Conservation (phyloP, 1,139 yeast genomes). For the Pneumocystis jirovecii region DNA sequence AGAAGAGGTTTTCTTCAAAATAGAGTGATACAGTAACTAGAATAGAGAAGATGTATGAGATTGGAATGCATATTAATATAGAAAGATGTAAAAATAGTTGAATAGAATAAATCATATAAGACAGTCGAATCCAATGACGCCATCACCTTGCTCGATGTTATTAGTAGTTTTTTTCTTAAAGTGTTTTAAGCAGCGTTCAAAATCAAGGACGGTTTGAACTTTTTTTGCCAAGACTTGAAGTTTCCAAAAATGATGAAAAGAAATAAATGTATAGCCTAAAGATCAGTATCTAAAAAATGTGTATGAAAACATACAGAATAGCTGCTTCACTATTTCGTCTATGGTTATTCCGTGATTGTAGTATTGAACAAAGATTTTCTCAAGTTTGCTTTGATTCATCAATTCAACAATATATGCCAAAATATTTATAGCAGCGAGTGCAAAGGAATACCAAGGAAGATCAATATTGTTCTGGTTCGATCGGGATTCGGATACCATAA, state of each 20-base stretch:
- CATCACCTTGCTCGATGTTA: not conserved
- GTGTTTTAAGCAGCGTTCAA: not conserved
- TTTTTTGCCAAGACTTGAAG: not conserved
- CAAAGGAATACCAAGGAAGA: conserved; percentile 1
- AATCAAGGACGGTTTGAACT: not conserved
- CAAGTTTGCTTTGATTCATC: not conserved
- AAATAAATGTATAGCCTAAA: not conserved
- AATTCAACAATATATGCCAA: not conserved
- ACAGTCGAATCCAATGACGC: not conserved
- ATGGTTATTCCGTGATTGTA: not conserved
- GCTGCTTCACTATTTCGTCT: not conserved
- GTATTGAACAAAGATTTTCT: not conserved
- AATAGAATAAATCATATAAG: not conserved
- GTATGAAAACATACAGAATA: not conserved
- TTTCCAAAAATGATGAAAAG: not conserved
- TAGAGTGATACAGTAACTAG: not conserved
- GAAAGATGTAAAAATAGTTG: not conserved
- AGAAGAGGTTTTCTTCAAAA: conserved; percentile 37
- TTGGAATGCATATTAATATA: not conserved
- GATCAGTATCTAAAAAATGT: not conserved
- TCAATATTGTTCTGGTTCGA: not conserved
- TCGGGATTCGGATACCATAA: not conserved
- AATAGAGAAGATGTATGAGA: too few species aligned
- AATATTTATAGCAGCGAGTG: conserved; percentile 1
- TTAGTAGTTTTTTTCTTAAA: not conserved